Conservation (phyloP, 371 early-diverging fungal genomes). For the Dentiscutata heterogama region DNA sequence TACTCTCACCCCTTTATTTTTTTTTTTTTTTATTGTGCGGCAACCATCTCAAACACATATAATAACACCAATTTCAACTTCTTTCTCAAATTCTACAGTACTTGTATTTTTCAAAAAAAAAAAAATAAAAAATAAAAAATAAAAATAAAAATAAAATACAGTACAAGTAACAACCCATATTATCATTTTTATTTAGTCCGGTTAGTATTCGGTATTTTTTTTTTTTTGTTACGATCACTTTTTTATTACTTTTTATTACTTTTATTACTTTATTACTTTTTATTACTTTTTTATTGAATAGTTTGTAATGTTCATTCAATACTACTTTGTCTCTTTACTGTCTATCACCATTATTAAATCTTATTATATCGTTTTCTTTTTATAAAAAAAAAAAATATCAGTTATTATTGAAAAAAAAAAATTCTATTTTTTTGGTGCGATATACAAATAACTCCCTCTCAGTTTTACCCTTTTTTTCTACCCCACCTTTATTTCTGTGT, state of each 20-base stretch:
- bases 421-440: not conserved
- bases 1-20: slow-evolving; percentile 21
- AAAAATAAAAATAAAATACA: not conserved
- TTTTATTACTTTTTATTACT: not conserved
- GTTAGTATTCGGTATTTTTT: not conserved
- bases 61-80: slow-evolving; percentile 9
- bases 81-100: not conserved
- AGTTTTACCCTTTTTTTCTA: not conserved
- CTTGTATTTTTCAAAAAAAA: slow-evolving; percentile 32
- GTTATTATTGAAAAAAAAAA: not conserved
- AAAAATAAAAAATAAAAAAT: slow-evolving; percentile 4
- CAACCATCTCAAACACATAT: slow-evolving; percentile 25
- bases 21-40: slow-evolving; percentile 17
- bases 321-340: too few relatives aligned
- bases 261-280: not conserved
- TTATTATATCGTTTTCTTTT: not conserved
- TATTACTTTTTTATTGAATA: not conserved
- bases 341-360: not conserved
- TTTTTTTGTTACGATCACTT: not conserved
- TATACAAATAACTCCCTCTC: not conserved
- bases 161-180: not conserved
- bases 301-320: not conserved
- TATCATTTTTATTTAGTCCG: not conserved
- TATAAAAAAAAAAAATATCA: not conserved
- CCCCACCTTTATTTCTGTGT: not conserved